Evolutionary conservation across 2,329 filamentous ascomycete genomes (phyloP), one percentile per base, ranked within the genome.

Genomic region (Nigrograna mackinnonii): DNA sequence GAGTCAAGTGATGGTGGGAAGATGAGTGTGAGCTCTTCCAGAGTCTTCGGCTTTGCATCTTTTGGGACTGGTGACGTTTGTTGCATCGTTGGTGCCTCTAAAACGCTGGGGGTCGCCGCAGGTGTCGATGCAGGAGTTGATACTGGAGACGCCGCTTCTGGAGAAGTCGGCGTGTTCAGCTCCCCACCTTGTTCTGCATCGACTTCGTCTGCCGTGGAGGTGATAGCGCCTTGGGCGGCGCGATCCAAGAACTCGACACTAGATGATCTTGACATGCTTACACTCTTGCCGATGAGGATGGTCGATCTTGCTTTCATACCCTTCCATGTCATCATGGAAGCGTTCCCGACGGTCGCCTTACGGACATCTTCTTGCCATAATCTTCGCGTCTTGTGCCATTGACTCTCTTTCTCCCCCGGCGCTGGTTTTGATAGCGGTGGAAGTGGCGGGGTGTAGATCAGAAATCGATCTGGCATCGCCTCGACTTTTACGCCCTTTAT

Each of bases 361-460:
- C 71, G 67, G 9, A 75, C 68, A 50, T 75, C 71, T 41, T 72
- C 65, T 51, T 74, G 68, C 72, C 72, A 75, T 56, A 70, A 71
- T 5, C 72, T 60, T 50, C 72, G 69, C 16, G 72, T 58, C 46
- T 73, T 73, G 51, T 73, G 72, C 31, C 68, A 44, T 20, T 66
- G 66, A 34, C 48, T 61, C 50, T 75, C 72, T 43, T 73, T 74
- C 33, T 70, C 65, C 31, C 71, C 72, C 22, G 69, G 62, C 13
- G 55, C 58, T 0, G 72, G 71, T 39, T 66, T 68, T 11, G 56
- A 54, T 1, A 75, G 55, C 7, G 72, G 72, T 6, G 71, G 71
- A 5, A 68, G 60, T 5, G 71, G 71, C 3, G 72, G 72, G 0
- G 72, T 74, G 51, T 74, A 75, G 44, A 75, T 66, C 17, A 75